Evolutionary conservation across 495 filamentous ascomycete genomes (phyloP).

Genomic region (Bryoglossum gracile): DNA sequence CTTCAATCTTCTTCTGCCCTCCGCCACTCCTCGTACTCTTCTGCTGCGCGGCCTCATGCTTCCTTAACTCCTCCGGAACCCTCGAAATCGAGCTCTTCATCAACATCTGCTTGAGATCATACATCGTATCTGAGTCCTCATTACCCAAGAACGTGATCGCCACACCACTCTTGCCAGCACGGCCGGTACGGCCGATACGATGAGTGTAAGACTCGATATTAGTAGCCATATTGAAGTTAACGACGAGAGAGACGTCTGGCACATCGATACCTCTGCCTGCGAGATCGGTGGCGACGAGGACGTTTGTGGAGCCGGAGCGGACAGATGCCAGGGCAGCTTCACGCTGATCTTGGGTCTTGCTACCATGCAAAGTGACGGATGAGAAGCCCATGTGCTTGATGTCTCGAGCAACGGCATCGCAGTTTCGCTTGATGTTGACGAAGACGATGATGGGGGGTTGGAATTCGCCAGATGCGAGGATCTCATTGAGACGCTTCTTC

Average conservation of each 20-base stretch:
- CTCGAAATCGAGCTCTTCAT: constrained; percentile 83
- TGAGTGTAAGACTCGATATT: constrained; percentile 96
- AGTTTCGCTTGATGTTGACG: constrained; percentile 99
- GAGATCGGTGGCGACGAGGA: constrained; percentile 95
- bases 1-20: constrained; percentile 54
- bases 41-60: constrained; percentile 91
- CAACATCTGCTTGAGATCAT: constrained; percentile 94
- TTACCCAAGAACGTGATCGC: constrained; percentile 93
- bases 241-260: constrained; percentile 82
- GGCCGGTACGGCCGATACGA: constrained; percentile 93
- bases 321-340: constrained; percentile 88
- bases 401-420: constrained; percentile 89
- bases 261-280: constrained; percentile 98
- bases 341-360: constrained; percentile 95
- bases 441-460: constrained; percentile 95
- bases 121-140: constrained; percentile 90
- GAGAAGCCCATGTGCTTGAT: constrained; percentile 94
- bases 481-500: constrained; percentile 92
- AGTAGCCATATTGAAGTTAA: constrained; percentile 98
- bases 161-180: constrained; percentile 96
- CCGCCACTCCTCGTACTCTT: constrained; percentile 52
- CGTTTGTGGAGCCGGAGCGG: constrained; percentile 68
- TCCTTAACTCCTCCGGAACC: constrained; percentile 86
- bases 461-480: constrained; percentile 81
- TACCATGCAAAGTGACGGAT: constrained; percentile 85